phyloP scores from a whole-genome alignment of 805 yeast species.

The Hanseniaspora singularis region DNA sequence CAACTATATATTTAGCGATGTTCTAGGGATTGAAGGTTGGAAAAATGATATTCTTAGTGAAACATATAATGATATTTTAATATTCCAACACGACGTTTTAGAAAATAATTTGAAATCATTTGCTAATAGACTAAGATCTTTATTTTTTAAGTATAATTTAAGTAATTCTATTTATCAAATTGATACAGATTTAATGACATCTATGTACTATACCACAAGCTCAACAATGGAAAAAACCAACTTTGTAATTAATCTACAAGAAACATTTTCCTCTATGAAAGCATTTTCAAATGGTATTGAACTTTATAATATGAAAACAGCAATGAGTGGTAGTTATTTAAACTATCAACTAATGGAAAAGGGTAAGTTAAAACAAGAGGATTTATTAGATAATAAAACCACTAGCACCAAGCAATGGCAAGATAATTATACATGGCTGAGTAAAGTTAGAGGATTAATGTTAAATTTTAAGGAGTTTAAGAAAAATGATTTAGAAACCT shows the following conservation, averaged over 20 bases:
- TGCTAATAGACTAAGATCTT: constrained; percentile 5
- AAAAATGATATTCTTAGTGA: too few relatives aligned
- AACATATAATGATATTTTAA: too few relatives aligned
- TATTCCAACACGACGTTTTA: not conserved
- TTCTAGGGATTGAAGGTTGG: constrained; percentile 7
- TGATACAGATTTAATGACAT: constrained; percentile 1
- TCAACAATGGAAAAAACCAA: constrained; percentile 5
- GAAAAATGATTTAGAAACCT: not conserved
- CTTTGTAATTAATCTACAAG: constrained; percentile 5
- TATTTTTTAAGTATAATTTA: not conserved
- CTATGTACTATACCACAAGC: constrained; percentile 10
- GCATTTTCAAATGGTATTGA: constrained; percentile 7
- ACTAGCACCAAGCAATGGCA: constrained; percentile 6
- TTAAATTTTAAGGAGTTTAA: constrained; percentile 3
- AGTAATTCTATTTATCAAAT: not conserved
- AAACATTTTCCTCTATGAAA: not conserved
- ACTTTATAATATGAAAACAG: not conserved
- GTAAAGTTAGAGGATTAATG: constrained; percentile 6
- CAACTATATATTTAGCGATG: not conserved
- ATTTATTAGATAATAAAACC: not conserved
- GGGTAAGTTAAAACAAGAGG: too few relatives aligned
- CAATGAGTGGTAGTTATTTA: constrained; percentile 5
- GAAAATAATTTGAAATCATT: not conserved
- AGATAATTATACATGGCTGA: constrained; percentile 4
- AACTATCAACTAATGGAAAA: constrained; percentile 3